These are phyloP conservation scores for Pleurozium schreberi DNA, from an alignment of 225 moss, liverwort and hornwort species.

Conservation along the genomic window DNA sequence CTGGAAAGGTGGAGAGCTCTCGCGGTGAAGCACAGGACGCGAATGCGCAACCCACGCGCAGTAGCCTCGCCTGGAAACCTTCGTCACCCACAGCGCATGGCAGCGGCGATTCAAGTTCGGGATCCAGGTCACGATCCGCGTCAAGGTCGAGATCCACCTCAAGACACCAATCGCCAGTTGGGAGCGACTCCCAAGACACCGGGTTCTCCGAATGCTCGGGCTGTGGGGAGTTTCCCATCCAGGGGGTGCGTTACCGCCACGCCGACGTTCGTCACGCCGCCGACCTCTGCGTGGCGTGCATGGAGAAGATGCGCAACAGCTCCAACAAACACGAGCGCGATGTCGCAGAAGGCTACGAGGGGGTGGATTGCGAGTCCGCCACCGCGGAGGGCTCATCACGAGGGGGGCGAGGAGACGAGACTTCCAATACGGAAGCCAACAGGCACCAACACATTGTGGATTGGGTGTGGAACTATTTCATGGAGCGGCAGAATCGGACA, in stretches of 20 bases:
- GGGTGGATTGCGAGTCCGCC: slow-evolving; percentile 2
- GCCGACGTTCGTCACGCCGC: neutral
- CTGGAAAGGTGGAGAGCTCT: slow-evolving; percentile 15
- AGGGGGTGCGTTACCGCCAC: slow-evolving; percentile 24
- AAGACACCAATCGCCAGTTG: slow-evolving; percentile 20
- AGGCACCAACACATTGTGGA: slow-evolving; percentile 61
- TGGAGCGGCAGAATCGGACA: slow-evolving; percentile 13
- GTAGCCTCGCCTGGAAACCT: slow-evolving; percentile 1
- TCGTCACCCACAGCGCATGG: neutral
- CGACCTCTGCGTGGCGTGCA: slow-evolving; percentile 35
- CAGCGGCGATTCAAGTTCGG: neutral
- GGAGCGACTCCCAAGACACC: neutral
- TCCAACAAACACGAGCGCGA: slow-evolving; percentile 14
- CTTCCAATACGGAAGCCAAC: neutral
- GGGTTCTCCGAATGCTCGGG: slow-evolving; percentile 15
- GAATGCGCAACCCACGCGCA: slow-evolving; percentile 24
- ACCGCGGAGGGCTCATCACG: neutral
- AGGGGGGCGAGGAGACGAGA: neutral
- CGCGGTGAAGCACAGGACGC: slow-evolving; percentile 8
- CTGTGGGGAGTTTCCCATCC: slow-evolving; percentile 35
- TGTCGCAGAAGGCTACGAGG: slow-evolving; percentile 21
- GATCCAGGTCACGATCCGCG: slow-evolving; percentile 8
- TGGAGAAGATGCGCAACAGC: slow-evolving; percentile 32
- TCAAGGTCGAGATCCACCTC: slow-evolving; percentile 24
- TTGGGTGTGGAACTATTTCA: slow-evolving; percentile 85